Evolutionary conservation across 345 rosid species (phyloP).

Genomic region (Pugionium dolabratum): DNA sequence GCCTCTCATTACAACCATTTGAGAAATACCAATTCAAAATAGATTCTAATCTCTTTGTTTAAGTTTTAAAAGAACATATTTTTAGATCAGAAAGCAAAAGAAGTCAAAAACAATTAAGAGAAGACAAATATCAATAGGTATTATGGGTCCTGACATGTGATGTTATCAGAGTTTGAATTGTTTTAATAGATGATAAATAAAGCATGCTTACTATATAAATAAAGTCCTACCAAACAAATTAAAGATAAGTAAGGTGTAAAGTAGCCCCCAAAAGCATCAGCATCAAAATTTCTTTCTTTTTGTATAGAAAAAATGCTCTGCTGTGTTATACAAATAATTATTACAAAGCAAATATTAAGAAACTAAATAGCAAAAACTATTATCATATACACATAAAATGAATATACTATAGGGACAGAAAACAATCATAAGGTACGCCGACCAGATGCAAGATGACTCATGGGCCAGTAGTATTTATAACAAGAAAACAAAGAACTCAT

Average conservation of each 20-base stretch:
- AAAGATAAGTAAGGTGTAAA: conserved; percentile 28
- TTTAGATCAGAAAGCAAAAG: conserved; percentile 28
- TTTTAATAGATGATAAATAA: conserved; percentile 26
- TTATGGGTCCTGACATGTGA: conserved; percentile 32
- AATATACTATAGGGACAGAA: conserved; percentile 15
- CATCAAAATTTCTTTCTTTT: conserved; percentile 31
- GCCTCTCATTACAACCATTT: background rate
- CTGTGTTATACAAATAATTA: conserved; percentile 4
- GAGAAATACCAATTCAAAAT: too few relatives aligned
- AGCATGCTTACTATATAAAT: conserved; percentile 16
- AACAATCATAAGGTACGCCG: conserved; percentile 36
- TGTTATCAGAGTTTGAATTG: conserved; percentile 29
- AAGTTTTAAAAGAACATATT: too few relatives aligned
- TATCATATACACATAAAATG: background rate
- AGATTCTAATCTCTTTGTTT: too few relatives aligned
- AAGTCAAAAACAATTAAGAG: conserved; percentile 33
- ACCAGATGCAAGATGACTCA: conserved; percentile 40
- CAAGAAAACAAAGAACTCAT: conserved; percentile 32
- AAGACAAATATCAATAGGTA: conserved; percentile 38
- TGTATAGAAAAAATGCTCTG: conserved; percentile 14
- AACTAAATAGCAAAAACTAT: background rate
- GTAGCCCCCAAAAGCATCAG: conserved; percentile 33
- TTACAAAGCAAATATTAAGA: background rate
- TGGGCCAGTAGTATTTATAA: background rate
- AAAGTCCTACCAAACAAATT: conserved; percentile 29